Base-by-base conservation (phyloP, 2,329 filamentous ascomycete genomes). In the Fusarium dimerum region DNA sequence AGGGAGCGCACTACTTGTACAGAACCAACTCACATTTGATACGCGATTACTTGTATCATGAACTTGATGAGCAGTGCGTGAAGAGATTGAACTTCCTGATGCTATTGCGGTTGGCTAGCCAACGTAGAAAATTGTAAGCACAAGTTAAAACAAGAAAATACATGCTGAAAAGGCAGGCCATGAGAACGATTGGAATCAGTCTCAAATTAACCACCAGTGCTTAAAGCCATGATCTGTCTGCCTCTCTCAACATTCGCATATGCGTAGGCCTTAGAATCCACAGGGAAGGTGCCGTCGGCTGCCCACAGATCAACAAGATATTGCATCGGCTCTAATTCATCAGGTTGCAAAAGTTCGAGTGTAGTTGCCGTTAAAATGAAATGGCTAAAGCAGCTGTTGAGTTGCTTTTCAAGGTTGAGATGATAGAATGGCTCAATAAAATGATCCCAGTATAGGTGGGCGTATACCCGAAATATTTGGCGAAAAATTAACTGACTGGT, bases 391-490 rank as follows among this genome's bases (percentile, higher is more conserved):
- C 88, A 91, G 70, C 88, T 91, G 78, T 93, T 92, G 54, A 92
- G 80, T 63, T 90, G 87, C 69, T 90, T 88, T 70, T 88, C 85
- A 9, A 88, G 77, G 74, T 88, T 90, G 58, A 92, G 80, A 71
- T 92, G 86, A 74, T 90, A 92, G 73, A 91, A 90, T 8, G 88
- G 88, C 59, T 90, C 87, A 57, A 86, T 76, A 72, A 89, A 97
- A 73, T 97, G 93, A 48, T 91, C 90, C 82, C 95, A 96, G 78
- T 97, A 97, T 54, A 97, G 85, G 74, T 97, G 93, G 43, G 93
- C 87, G 68, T 97, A 97, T 63, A 96, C 92, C 53, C 93, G 89
- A 79, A 97, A 97, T 87, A 97, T 96, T 74, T 96, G 93, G 63
- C 92, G 88, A 77, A 97, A 92, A 65, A 96, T 93, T 56, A 87